Evolutionary conservation across 2,329 filamentous ascomycete species (phyloP), one percentile per base, ranked within the genome.

Genomic region (Hyphodiscus sp.): DNA sequence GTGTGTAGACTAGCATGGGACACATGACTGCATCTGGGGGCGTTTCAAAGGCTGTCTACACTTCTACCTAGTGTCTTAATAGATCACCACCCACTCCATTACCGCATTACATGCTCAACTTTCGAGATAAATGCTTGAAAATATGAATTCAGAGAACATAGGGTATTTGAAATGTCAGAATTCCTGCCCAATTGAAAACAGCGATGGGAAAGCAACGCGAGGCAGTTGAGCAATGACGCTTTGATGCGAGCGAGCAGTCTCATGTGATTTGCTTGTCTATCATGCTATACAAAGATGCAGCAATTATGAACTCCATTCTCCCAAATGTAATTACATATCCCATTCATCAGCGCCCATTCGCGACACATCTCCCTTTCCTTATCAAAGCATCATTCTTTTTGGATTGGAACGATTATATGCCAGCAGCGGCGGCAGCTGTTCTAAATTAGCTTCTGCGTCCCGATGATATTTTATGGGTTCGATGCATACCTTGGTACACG

Each of bases 401-500:
- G 3, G 9, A n/a, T 6, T 8, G 10, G n/a, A 45, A 6, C 10
- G 43, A 20, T 41, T 41, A 49, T 49, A 33, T 26, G 7, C 47
- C 47, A 19, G 29, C 33, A 41, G 47, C 47, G 11, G 16, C 20
- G 20, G 47, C 47, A 20, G 47, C 47, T 49, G 16, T 1, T 23
- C 16, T 10, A 38, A n/a, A 38, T 38, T 13, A 38, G 33, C 33
- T 38, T 41, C 33, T 20, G 23, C 23, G 23, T 15, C 16, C 41
- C 47, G 41, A 29, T 41, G 20, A 20, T 8, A 16, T 13, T 33
- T 5, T n/a, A 49, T 10, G 6, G 19, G 19, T 19, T 41, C 6
- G 20, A 41, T 10, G 20, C 13, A 20, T 49, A 49, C 47, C 47
- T 49, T 41, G 29, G 29, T 60, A 58, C 2, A 66, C 63, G 38